Conservation (phyloP, 1,284 basidiomycete genomes). For the Nidula niveotomentosa region DNA sequence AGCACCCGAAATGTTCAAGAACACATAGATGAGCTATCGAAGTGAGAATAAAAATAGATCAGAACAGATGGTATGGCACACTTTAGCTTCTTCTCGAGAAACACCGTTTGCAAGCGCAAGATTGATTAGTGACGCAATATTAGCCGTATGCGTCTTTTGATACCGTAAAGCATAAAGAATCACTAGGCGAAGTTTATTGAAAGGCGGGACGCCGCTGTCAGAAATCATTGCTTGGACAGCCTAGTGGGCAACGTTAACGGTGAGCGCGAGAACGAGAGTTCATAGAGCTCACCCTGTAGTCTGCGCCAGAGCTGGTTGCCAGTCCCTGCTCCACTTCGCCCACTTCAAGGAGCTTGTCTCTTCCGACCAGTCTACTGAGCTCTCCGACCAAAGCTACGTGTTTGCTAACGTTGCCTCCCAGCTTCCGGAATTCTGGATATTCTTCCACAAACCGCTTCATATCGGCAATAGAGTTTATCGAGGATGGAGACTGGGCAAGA, state of each 20-base stretch:
- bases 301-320: constrained; percentile 88
- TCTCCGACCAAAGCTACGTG: constrained; percentile 98
- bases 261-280: background rate
- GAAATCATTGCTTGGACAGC: constrained; percentile 76
- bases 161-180: constrained; percentile 95
- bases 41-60: background rate
- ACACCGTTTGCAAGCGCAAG: constrained; percentile 84
- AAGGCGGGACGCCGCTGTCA: constrained; percentile 65
- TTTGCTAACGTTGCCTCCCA: constrained; percentile 98
- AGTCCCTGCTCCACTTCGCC: constrained; percentile 97
- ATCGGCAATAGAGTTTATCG: constrained; percentile 95
- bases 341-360: constrained; percentile 84
- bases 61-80: constrained; percentile 28
- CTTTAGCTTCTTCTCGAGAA: constrained; percentile 80
- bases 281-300: constrained; percentile 65
- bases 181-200: constrained; percentile 91
- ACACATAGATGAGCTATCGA: constrained; percentile 84
- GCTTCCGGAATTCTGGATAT: constrained; percentile 95
- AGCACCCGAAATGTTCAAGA: constrained; percentile 91
- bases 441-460: constrained; percentile 99
- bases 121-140: constrained; percentile 84
- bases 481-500: constrained; percentile 71
- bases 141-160: constrained; percentile 87
- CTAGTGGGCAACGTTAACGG: constrained; percentile 34
- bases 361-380: constrained; percentile 86